Base-by-base conservation (phyloP, 352 stramenopile genomes). In the Phytopythium sindhum region DNA sequence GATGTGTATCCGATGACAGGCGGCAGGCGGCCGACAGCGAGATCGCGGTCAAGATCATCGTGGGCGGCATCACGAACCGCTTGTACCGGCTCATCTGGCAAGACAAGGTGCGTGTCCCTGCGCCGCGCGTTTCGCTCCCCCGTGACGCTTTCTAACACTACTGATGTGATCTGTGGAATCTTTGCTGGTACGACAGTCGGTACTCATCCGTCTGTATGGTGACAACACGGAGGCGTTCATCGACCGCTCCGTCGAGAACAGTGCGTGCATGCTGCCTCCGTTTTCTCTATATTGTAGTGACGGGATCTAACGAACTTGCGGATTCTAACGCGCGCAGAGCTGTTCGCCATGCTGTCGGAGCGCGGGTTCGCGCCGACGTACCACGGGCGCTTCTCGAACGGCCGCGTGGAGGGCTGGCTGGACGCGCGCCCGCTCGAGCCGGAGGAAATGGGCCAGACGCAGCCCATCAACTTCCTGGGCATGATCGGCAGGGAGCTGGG, bases 201-300 rank as follows among this genome's bases (percentile, higher is more conserved):
- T 96, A 50, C 80, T 98, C 21, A 82, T 98, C 54, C 87, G 93
- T 24, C 69, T 98, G 44, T 98, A 98, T 58, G 93, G 93, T 24
- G 76, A 93, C 63, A 94, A 98, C 77, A 98, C 93, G 39, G 93
- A 98, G 61, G 81, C 92, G 28, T 91, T 98, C 42, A 98, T 98
- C 60, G 90, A 98, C 75, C 78, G 93, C 65, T 73, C 76, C n/a
- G 75, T 92, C 48, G 93, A 98, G 63, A 98, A 96, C 75, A 89
- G 87, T 95, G 76, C 67, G 81, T 44, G 6, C 17, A 12, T 50
- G 10, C n/a, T 6, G 12, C n/a, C 17, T 2, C n/a, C n/a, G n/a
- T n/a, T n/a, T 8, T 47, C 28, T 2, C 5, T 48, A n/a, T n/a
- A n/a, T n/a, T n/a, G n/a, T n/a, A n/a, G n/a, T n/a, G n/a, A n/a